These are phyloP conservation scores for Yamadazyma conglobata DNA, from an alignment of 1,139 yeast species.

Conservation along the genomic window DNA sequence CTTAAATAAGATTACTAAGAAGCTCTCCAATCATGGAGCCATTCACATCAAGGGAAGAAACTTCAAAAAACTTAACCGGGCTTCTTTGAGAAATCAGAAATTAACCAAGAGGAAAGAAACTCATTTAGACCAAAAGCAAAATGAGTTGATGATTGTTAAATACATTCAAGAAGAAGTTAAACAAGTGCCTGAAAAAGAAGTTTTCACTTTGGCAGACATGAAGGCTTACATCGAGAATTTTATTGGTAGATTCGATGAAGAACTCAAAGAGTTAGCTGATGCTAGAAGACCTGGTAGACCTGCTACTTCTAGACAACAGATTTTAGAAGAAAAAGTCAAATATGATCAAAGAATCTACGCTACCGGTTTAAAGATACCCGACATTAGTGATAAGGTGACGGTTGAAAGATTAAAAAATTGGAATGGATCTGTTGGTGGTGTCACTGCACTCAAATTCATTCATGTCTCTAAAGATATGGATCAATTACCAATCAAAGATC, in stretches of 20 bases:
- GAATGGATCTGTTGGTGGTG: constrained; percentile 85
- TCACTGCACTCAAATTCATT: constrained; percentile 54
- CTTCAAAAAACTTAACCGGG: constrained; percentile 77
- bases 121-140: constrained; percentile 56
- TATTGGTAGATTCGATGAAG: constrained; percentile 70
- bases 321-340: constrained; percentile 58
- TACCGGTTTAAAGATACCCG: constrained; percentile 75
- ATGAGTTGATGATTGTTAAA: constrained; percentile 53
- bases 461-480: constrained; percentile 32
- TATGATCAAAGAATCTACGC: constrained; percentile 58
- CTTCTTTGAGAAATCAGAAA: constrained; percentile 78
- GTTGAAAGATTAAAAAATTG: constrained; percentile 62
- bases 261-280: constrained; percentile 52
- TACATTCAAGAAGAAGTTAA: constrained; percentile 65
- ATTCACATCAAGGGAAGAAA: constrained; percentile 89
- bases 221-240: constrained; percentile 59
- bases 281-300: constrained; percentile 89
- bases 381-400: constrained; percentile 56
- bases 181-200: constrained; percentile 35
- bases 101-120: constrained; percentile 54
- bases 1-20: constrained; percentile 67
- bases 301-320: constrained; percentile 62
- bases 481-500: constrained; percentile 25
- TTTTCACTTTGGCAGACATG: constrained; percentile 55
- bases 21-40: constrained; percentile 52